Base-by-base conservation (phyloP, 306 rosid genomes). In the Pyrus betulifolia region DNA sequence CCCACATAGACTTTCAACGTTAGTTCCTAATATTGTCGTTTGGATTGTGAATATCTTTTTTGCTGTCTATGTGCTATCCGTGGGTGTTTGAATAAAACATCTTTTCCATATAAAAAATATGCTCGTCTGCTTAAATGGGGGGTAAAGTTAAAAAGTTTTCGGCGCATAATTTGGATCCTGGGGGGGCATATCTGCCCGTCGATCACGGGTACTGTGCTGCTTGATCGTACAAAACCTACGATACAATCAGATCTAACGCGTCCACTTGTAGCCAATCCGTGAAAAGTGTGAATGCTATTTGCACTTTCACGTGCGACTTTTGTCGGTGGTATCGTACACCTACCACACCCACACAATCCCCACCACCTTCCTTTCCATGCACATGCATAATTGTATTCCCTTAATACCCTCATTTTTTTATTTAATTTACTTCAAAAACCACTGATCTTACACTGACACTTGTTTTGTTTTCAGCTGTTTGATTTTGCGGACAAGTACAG, bases 401-500 rank as follows among this genome's bases (percentile, higher is more conserved):
- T 4, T 28, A 33, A 54, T 71, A 33, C 33, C 70, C 79, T 62
- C 11, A 0, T 0, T 0, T 10, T 18, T 44, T 4, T 2, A 11
- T 5, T 3, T 61, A 0, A 6, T 76, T 76, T 44, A 33, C 81
- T 0, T 14, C 17, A 28, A 17, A 60, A 45, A 3, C 61, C 81
- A 81, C 23, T 14, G 7, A 4, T 10, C 15, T 31, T 28, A 5
- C 15, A 14, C 45, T 42, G 45, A 35, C 38, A 31, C 38, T 31
- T 14, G 42, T 57, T 66, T 49, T 35, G 19, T 40, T 75, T 74
- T 64, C 96, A 94, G 98, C 80, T 95, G 65, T 95, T 95, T 74
- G 92, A 88, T 83, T 89, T 95, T 75, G 99, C 99, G 69, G 96
- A 95, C 78, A 91, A 89, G 83, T 88, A 95, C 85, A 90, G 97